Conservation (phyloP, 2,329 filamentous ascomycete species). For the Neofusicoccum parvum region DNA sequence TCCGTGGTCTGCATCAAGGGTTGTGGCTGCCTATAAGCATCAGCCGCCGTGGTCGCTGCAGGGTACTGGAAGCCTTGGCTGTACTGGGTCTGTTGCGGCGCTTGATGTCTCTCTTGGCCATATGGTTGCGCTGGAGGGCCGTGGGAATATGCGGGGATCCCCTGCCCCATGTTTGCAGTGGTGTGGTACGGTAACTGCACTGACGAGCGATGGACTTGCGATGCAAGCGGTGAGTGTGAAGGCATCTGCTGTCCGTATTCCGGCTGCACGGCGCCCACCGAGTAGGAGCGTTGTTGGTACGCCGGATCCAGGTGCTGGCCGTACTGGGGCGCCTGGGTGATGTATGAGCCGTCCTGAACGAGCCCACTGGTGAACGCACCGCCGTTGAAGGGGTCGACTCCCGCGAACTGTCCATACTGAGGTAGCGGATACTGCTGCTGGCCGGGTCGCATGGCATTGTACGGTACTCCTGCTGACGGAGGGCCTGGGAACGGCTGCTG, state of each 20-base stretch:
- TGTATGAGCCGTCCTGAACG: conserved; percentile 9
- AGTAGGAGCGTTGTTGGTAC: conserved; percentile 13
- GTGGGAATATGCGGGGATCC: neutral
- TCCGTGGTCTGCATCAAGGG: conserved; percentile 12
- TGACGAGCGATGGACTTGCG: conserved; percentile 5
- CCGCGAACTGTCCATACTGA: conserved; percentile 11
- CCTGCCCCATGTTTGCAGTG: conserved; percentile 11
- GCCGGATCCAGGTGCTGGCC: neutral
- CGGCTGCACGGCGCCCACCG: conserved; percentile 7
- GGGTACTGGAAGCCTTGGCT: conserved; percentile 19
- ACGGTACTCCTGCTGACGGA: neutral
- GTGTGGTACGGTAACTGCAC: conserved; percentile 15
- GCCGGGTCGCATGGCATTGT: neutral
- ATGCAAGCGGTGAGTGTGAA: neutral
- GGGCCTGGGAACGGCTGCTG: conserved; percentile 15
- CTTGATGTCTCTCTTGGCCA: conserved; percentile 14
- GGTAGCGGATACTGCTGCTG: conserved; percentile 18
- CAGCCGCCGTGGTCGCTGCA: conserved; percentile 19
- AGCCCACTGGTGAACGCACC: conserved; percentile 5
- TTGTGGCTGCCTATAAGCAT: conserved; percentile 16
- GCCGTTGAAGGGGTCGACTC: conserved; percentile 10
- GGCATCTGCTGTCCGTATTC: conserved; percentile 4
- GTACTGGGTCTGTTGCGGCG: conserved; percentile 17
- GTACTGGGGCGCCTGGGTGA: conserved; percentile 1
- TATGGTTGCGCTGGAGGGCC: neutral